Conservation (phyloP, 2,329 filamentous ascomycete genomes). For the Dendrostoma leiphaemia region DNA sequence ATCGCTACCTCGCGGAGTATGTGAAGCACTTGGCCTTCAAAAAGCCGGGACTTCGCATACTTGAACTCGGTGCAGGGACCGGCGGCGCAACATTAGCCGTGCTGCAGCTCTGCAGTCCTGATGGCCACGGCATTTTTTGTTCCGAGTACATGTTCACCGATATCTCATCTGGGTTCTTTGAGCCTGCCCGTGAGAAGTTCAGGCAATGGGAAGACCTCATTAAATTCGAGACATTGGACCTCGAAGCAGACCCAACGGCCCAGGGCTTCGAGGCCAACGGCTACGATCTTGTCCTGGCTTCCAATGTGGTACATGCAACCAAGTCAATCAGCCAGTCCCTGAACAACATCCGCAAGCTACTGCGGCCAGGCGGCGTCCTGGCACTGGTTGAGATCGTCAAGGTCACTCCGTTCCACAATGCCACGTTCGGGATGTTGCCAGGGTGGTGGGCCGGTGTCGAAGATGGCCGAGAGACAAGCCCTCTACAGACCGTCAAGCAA, state of each 20-base stretch:
- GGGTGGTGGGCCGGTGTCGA: not conserved
- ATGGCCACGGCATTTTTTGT: not conserved
- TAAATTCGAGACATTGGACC: constrained; percentile 21
- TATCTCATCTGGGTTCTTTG: not conserved
- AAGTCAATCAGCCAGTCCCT: constrained; percentile 19
- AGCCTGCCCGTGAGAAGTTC: constrained; percentile 5
- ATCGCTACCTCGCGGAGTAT: no score
- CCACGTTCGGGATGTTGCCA: not conserved
- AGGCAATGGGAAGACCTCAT: not conserved
- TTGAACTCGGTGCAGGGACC: constrained; percentile 22
- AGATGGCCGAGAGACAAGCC: not conserved
- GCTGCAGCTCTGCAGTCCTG: not conserved
- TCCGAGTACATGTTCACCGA: constrained; percentile 38
- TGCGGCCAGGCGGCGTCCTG: not conserved
- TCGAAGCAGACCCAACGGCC: constrained; percentile 23
- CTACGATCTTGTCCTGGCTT: constrained; percentile 31
- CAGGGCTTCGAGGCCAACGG: constrained; percentile 29
- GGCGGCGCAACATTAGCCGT: not conserved
- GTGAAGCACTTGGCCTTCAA: no score
- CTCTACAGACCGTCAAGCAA: not conserved
- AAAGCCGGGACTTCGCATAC: not conserved
- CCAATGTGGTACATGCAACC: constrained; percentile 29
- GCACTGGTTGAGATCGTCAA: not conserved
- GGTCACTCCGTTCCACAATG: not conserved
- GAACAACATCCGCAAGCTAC: not conserved